phyloP scores from a whole-genome alignment of 805 yeast genomes.

The Sugiyamaella lignohabitans region DNA sequence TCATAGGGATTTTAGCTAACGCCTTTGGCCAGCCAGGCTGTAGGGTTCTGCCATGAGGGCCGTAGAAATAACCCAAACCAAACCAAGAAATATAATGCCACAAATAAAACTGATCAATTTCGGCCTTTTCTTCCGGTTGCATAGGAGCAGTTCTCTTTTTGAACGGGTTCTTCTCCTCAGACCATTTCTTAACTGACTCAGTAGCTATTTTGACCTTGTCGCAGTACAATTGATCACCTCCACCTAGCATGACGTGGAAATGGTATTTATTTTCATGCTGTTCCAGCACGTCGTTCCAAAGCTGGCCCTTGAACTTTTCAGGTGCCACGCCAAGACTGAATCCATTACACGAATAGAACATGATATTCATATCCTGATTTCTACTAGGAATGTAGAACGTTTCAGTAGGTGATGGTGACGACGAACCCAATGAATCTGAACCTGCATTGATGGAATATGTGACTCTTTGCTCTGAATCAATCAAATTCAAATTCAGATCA shows the following conservation, averaged over 20 bases:
- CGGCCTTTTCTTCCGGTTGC: conserved; percentile 43
- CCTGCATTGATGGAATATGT: conserved; percentile 52
- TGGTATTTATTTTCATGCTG: conserved; percentile 47
- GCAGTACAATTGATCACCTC: conserved; percentile 93
- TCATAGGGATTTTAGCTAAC: conserved; percentile 72
- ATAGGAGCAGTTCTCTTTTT: conserved; percentile 40
- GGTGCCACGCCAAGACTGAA: conserved; percentile 73
- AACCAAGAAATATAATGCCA: conserved; percentile 80
- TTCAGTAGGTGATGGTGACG: conserved; percentile 38
- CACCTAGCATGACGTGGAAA: conserved; percentile 94
- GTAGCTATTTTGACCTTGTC: conserved; percentile 68
- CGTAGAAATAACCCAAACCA: conserved; percentile 82
- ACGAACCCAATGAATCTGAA: conserved; percentile 22
- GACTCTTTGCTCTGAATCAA: conserved; percentile 50
- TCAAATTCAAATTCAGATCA: conserved; percentile 45
- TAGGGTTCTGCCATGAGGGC: conserved; percentile 55
- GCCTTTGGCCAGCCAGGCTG: conserved; percentile 70
- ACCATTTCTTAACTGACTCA: conserved; percentile 49
- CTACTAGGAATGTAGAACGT: conserved; percentile 67
- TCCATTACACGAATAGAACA: conserved; percentile 87
- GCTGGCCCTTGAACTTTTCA: conserved; percentile 55
- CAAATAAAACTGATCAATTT: conserved; percentile 62
- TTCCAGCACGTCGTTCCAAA: conserved; percentile 82
- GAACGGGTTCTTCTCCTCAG: conserved; percentile 43
- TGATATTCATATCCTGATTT: conserved; percentile 65